Conservation (phyloP, 164 flowering plant genomes). For the Chimonanthus salicifolius region DNA sequence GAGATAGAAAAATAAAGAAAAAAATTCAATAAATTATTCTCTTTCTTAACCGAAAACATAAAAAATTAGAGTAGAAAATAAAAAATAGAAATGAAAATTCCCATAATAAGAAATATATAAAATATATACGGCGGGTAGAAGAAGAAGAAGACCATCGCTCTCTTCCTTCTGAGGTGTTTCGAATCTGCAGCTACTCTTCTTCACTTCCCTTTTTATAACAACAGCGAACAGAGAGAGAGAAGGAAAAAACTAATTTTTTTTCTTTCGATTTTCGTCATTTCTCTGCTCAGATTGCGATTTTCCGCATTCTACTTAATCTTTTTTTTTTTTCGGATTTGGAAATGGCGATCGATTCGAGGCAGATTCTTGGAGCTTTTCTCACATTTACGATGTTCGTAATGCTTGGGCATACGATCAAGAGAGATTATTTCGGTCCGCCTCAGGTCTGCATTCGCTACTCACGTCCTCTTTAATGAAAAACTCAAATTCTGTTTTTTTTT, state of each 20-base stretch:
- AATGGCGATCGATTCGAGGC: conserved; percentile 81
- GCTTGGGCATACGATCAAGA: conserved; percentile 89
- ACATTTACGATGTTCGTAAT: conserved; percentile 89
- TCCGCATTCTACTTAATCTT: not conserved
- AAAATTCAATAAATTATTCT: too few species aligned
- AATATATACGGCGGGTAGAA: too few species aligned
- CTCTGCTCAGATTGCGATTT: not conserved
- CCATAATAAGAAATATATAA: too few species aligned
- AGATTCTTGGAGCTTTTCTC: conserved; percentile 70
- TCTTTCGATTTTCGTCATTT: too few species aligned
- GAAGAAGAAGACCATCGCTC: not conserved
- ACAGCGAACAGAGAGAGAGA: not conserved
- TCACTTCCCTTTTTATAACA: not conserved
- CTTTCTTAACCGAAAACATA: too few species aligned
- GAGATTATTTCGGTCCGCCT: conserved; percentile 55
- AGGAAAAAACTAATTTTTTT: too few species aligned
- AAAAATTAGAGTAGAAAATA: too few species aligned
- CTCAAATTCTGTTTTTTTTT: not conserved
- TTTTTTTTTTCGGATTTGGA: not conserved
- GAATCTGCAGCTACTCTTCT: not conserved
- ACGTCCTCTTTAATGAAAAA: too few species aligned
- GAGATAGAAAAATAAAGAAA: too few species aligned
- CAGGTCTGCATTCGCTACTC: conserved; percentile 1
- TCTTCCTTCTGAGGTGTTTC: not conserved
- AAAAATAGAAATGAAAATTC: too few species aligned